Conservation (phyloP, 2,329 filamentous ascomycete genomes). For the Pseudopyrenochaeta lycopersici region DNA sequence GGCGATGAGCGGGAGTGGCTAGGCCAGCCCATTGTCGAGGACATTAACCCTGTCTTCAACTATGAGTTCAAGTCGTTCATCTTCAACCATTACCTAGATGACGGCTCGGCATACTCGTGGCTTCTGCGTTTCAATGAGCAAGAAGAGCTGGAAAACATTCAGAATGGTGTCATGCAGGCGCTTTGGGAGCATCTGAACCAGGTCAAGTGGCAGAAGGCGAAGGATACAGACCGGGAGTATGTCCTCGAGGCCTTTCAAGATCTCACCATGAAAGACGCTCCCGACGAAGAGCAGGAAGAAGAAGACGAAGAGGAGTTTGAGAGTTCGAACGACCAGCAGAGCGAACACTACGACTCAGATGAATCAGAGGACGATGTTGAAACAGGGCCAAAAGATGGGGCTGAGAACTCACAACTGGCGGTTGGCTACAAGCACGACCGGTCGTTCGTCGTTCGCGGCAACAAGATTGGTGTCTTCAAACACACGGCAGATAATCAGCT, state of each 20-base stretch:
- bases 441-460: conserved; percentile 95
- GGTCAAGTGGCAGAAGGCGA: conserved; percentile 91
- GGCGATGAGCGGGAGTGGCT: conserved; percentile 83
- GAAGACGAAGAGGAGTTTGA: conserved; percentile 71
- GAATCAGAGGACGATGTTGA: conserved; percentile 83
- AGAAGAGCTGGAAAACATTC: conserved; percentile 81
- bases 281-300: conserved; percentile 64
- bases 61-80: conserved; percentile 99
- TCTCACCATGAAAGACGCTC: conserved; percentile 85
- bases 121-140: conserved; percentile 90
- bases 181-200: conserved; percentile 97
- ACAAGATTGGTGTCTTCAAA: conserved; percentile 99
- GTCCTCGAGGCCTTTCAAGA: conserved; percentile 96
- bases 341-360: conserved; percentile 77
- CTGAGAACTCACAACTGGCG: conserved; percentile 91
- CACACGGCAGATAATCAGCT: conserved; percentile 92
- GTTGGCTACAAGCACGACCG: conserved; percentile 97
- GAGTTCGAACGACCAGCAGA: conserved; percentile 70
- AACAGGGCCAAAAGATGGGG: conserved; percentile 74
- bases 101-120: conserved; percentile 95
- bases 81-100: conserved; percentile 93
- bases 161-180: conserved; percentile 92
- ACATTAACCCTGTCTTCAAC: conserved; percentile 98
- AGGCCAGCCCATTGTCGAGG: conserved; percentile 82
- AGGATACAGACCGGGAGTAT: conserved; percentile 92